Conservation (phyloP, 148 eudicot species). For the Fagopyrum homotropicum region DNA sequence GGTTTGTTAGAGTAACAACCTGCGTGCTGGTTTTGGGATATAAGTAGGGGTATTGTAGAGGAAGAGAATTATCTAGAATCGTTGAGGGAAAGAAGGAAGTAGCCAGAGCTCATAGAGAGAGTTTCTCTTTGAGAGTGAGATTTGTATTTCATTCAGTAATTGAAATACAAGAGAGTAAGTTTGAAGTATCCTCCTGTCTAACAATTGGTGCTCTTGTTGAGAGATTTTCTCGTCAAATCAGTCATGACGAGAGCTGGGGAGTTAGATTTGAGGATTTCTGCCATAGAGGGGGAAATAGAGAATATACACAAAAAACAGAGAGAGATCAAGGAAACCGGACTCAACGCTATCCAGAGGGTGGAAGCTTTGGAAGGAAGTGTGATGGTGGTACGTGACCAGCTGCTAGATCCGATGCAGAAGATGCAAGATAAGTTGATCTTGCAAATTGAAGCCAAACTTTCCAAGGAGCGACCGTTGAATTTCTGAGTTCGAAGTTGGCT, state of each 20-base stretch:
- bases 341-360: neutral
- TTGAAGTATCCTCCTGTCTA: neutral
- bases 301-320: no score
- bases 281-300: neutral
- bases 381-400: neutral
- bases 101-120: no score
- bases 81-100: no score
- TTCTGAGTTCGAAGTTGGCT: neutral
- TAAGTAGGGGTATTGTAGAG: no score
- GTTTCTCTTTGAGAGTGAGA: no score
- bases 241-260: neutral
- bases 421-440: neutral
- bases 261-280: neutral
- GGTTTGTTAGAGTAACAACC: no score
- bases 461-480: neutral
- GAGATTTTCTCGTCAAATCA: no score
- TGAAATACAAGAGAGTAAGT: no score
- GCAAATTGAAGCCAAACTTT: neutral
- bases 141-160: no score
- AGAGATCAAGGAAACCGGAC: neutral
- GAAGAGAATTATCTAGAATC: no score
- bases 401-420: neutral
- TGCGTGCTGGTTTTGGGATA: no score
- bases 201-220: neutral
- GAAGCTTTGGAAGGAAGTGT: neutral